These are phyloP conservation scores for Chrysanthemum seticuspe DNA, from an alignment of 129 eudicot genomes.

Conservation along the genomic window DNA sequence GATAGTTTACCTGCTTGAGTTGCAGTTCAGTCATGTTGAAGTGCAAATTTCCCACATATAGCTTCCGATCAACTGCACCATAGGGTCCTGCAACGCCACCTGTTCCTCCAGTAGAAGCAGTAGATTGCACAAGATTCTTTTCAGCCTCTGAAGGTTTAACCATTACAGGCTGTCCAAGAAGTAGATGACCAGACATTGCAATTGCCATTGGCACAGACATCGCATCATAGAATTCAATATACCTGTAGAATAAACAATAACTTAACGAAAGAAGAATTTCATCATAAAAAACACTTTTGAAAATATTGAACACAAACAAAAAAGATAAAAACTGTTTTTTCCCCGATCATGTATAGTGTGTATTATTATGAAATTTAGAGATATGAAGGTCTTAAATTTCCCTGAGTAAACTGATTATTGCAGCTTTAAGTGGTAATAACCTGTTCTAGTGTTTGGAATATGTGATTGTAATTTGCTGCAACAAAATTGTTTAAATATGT, in stretches of 20 bases:
- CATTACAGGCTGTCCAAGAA: conserved; percentile 92
- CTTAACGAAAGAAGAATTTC: too few species aligned
- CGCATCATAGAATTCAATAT: conserved; percentile 32
- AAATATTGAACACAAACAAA: too few species aligned
- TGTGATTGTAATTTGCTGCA: too few species aligned
- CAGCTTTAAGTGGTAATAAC: too few species aligned
- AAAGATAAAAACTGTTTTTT: too few species aligned
- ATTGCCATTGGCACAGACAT: conserved; percentile 91
- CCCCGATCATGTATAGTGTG: too few species aligned
- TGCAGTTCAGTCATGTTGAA: conserved; percentile 93
- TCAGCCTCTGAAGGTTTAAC: conserved; percentile 97
- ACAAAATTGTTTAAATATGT: too few species aligned
- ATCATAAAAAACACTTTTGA: too few species aligned
- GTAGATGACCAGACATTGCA: conserved; percentile 79
- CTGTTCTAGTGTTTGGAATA: too few species aligned
- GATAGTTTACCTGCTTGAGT: conserved; percentile 68
- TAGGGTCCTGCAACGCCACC: conserved; percentile 73
- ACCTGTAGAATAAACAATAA: conserved; percentile 11
- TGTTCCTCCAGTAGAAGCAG: conserved; percentile 58
- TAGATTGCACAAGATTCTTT: conserved; percentile 92
- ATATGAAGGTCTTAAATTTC: too few species aligned
- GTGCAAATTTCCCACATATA: conserved; percentile 95
- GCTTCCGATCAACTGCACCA: conserved; percentile 87
- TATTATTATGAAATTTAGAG: too few species aligned
- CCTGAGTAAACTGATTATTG: too few species aligned